Percentiles rank a stretch among this genome's conserved stretches.
These are phyloP conservation scores for Penicillium pulvis DNA, from an alignment of 495 filamentous ascomycete species.

Conservation along the genomic window DNA sequence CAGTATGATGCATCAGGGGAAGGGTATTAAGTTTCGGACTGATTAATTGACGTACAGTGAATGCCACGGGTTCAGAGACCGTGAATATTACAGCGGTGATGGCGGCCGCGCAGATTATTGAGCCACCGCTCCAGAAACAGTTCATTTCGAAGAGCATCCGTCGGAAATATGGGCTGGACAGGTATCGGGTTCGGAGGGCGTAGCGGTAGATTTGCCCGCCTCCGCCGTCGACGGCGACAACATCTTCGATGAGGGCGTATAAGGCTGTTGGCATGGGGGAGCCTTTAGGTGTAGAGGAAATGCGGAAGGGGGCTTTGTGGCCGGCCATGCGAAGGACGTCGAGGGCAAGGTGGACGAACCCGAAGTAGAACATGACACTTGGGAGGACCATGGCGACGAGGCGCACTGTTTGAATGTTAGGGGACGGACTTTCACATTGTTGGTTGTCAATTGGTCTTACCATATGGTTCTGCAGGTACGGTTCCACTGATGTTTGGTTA, in stretches of 20 bases:
- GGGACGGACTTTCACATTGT: conserved; percentile 23
- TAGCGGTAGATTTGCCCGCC: conserved; percentile 69
- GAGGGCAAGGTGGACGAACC: conserved; percentile 54
- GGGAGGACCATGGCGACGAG: conserved; percentile 64
- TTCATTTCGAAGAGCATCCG: conserved; percentile 72
- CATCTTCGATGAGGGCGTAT: conserved; percentile 78
- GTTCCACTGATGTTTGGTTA: conserved; percentile 42
- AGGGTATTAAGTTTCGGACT: neutral
- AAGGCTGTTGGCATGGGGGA: conserved; percentile 67
- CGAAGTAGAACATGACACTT: conserved; percentile 61
- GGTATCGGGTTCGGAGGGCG: conserved; percentile 65
- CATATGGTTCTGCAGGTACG: conserved; percentile 40
- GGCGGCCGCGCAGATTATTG: conserved; percentile 55
- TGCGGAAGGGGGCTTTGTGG: conserved; percentile 63
- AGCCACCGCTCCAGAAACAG: conserved; percentile 72
- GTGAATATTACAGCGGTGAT: conserved; percentile 66
- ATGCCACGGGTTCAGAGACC: conserved; percentile 62
- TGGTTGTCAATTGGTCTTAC: conserved; percentile 21
- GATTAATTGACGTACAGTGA: conserved; percentile 57
- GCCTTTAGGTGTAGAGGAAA: conserved; percentile 72
- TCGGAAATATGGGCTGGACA: conserved; percentile 69
- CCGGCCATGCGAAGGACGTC: conserved; percentile 45
- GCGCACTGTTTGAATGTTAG: conserved; percentile 42
- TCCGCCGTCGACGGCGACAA: conserved; percentile 75
- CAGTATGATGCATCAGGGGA: conserved; percentile 10